Conservation (phyloP, 2,329 filamentous ascomycete genomes). For the Byssochlamys sp. region DNA sequence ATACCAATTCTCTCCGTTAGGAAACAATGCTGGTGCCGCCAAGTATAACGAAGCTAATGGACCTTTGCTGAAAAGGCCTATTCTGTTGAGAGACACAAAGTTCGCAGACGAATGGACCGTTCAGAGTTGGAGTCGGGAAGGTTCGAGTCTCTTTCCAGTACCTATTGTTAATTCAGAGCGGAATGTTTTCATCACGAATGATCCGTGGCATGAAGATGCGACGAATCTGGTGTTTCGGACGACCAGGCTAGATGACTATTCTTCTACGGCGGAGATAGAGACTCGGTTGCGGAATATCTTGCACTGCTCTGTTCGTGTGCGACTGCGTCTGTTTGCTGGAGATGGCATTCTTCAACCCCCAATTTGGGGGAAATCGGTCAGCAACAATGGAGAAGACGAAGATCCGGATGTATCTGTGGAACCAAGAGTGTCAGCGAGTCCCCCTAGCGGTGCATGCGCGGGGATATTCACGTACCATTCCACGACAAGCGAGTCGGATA, state of each 20-base stretch:
- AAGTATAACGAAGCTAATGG: slow-evolving; percentile 4
- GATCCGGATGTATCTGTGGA: neutral
- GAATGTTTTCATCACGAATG: slow-evolving; percentile 38
- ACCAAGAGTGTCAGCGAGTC: slow-evolving; percentile 9
- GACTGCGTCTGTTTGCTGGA: slow-evolving; percentile 33
- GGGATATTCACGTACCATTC: slow-evolving; percentile 44
- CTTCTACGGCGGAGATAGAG: slow-evolving; percentile 42
- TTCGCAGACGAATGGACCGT: slow-evolving; percentile 32
- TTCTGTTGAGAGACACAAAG: slow-evolving; percentile 22
- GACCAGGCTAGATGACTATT: slow-evolving; percentile 33
- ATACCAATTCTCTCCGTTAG: slow-evolving; percentile 10
- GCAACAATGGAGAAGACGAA: neutral
- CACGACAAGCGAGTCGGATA: slow-evolving; percentile 41
- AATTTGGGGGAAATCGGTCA: neutral
- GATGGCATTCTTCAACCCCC: slow-evolving; percentile 7
- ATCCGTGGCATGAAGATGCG: slow-evolving; percentile 11
- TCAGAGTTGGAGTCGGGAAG: slow-evolving; percentile 38
- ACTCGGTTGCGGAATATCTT: slow-evolving; percentile 35
- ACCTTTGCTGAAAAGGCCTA: slow-evolving; percentile 2
- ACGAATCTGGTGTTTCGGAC: slow-evolving; percentile 42
- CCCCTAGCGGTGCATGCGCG: slow-evolving; percentile 39
- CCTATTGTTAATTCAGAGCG: slow-evolving; percentile 37
- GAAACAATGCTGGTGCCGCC: slow-evolving; percentile 4
- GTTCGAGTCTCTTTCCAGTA: slow-evolving; percentile 28
- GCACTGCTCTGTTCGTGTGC: slow-evolving; percentile 41